These are phyloP conservation scores for Aspergillus sojae DNA, from an alignment of 2,329 filamentous ascomycete species.

Conservation along the genomic window DNA sequence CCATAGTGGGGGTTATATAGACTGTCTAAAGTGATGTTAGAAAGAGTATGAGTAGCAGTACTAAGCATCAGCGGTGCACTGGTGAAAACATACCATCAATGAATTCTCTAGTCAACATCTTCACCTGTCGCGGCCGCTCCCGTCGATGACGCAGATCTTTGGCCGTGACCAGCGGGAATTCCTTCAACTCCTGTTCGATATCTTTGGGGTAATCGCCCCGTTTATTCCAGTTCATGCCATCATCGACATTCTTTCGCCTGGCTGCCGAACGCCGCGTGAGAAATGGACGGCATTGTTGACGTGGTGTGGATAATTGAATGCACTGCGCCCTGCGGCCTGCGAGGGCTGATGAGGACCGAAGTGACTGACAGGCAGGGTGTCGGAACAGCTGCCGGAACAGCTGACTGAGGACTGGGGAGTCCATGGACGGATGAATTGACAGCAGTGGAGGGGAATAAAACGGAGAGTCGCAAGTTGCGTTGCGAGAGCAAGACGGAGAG, in stretches of 20 bases:
- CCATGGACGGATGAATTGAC: conserved; percentile 59
- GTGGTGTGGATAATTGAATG: conserved; percentile 25
- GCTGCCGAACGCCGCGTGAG: conserved; percentile 36
- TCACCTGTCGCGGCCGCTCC: conserved; percentile 81
- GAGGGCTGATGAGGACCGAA: conserved; percentile 43
- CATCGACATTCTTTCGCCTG: conserved; percentile 43
- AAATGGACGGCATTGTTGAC: conserved; percentile 40
- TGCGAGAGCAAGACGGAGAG: conserved; percentile 17
- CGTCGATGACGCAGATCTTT: conserved; percentile 70
- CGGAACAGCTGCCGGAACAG: conserved; percentile 85
- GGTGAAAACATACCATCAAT: conserved; percentile 72
- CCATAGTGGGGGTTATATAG: conserved; percentile 93
- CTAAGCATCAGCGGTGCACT: neutral
- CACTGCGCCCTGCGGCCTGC: conserved; percentile 22
- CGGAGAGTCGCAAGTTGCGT: conserved; percentile 3
- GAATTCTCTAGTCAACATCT: conserved; percentile 97
- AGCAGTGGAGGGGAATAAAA: conserved; percentile 6
- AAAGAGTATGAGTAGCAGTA: neutral
- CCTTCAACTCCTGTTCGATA: conserved; percentile 75
- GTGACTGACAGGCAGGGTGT: conserved; percentile 66
- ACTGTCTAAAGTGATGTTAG: conserved; percentile 63
- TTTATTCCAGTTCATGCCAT: conserved; percentile 84
- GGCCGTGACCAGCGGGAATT: conserved; percentile 84
- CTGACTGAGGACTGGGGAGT: conserved; percentile 75
- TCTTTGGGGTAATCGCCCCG: conserved; percentile 75